phyloP scores from a whole-genome alignment of 192 early-diverging fungal genomes.

The Haplosporangium gracile region DNA sequence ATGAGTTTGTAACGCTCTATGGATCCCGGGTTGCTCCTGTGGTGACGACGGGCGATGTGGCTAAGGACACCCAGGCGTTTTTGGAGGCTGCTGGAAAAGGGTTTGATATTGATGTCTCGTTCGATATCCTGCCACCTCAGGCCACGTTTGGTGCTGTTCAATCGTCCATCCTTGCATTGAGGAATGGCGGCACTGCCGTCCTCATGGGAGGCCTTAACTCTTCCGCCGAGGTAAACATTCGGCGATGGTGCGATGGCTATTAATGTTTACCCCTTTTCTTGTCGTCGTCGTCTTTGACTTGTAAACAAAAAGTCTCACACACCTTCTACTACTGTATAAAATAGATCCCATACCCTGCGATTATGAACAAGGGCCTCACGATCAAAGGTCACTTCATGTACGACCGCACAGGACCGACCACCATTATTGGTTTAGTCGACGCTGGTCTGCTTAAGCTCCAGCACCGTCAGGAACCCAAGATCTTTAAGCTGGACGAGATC shows the following conservation, averaged over 20 bases:
- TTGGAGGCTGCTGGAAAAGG: conserved; percentile 34
- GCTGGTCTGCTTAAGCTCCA: conserved; percentile 36
- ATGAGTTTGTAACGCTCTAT: conserved; percentile 22
- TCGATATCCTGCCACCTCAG: conserved; percentile 37
- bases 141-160: conserved; percentile 22
- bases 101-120: conserved; percentile 32
- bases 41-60: conserved; percentile 22
- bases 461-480: conserved; percentile 1
- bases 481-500: conserved; percentile 16
- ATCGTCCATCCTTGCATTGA: conserved; percentile 32
- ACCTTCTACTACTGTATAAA: too few species aligned
- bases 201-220: background rate
- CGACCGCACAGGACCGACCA: conserved; percentile 15
- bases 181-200: conserved; percentile 8
- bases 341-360: conserved; percentile 18
- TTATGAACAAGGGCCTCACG: conserved; percentile 42
- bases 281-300: too few species aligned
- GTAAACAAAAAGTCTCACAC: too few species aligned
- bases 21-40: conserved; percentile 39
- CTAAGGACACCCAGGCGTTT: conserved; percentile 30
- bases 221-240: background rate
- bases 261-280: too few species aligned
- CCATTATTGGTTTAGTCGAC: conserved; percentile 36
- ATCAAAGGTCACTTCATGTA: conserved; percentile 56
- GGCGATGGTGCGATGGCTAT: background rate